Evolutionary conservation across 352 stramenopile species (phyloP).

Genomic region (Globisporangium iwayamae): DNA sequence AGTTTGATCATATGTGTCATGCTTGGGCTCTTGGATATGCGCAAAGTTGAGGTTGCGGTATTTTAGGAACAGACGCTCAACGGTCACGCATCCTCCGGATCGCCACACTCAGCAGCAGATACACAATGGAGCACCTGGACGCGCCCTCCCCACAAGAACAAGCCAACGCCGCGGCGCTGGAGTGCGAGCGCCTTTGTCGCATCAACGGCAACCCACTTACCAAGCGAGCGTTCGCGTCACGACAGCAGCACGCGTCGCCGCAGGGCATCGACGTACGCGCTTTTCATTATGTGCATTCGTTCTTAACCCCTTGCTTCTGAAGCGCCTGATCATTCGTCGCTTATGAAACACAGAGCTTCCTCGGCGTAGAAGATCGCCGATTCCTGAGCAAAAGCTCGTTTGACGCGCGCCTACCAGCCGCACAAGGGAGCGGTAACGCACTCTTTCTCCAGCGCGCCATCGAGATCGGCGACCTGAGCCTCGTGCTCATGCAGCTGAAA

Average conservation of each 20-base stretch:
- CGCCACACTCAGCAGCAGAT: background rate
- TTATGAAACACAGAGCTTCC: constrained; percentile 29
- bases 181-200: constrained; percentile 32
- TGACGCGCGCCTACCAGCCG: constrained; percentile 25
- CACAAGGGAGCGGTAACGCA: constrained; percentile 31
- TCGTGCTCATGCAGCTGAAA: constrained; percentile 24
- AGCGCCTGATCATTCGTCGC: background rate
- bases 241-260: constrained; percentile 17
- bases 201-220: constrained; percentile 44
- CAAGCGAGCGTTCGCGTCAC: constrained; percentile 29
- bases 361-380: constrained; percentile 36
- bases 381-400: constrained; percentile 40
- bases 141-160: constrained; percentile 24
- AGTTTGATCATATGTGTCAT: constrained; percentile 7
- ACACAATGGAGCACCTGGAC: constrained; percentile 27
- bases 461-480: constrained; percentile 41
- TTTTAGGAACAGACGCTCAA: background rate
- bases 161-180: constrained; percentile 20
- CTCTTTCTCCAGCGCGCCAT: constrained; percentile 51
- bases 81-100: background rate
- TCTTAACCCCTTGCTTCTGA: background rate
- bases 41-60: background rate
- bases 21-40: constrained; percentile 1
- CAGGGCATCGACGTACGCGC: constrained; percentile 11
- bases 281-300: background rate